Evolutionary conservation across 768 basidiomycete genomes (phyloP), one percentile per base, ranked within the genome.

Genomic region (Coprinopsis cinerea): DNA sequence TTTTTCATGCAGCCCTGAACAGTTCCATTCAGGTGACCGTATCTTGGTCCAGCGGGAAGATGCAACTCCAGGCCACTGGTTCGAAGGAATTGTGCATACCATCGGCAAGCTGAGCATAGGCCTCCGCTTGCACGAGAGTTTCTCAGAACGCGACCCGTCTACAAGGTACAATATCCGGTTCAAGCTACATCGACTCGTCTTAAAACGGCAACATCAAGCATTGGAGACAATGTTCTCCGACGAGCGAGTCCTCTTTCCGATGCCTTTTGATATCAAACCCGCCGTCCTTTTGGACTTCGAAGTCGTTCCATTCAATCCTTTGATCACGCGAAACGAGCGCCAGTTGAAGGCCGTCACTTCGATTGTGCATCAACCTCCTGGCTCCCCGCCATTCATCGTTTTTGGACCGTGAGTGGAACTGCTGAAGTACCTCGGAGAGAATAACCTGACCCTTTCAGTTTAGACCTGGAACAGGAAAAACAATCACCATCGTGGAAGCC

Each of bases 391-490:
- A 0, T 83, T 84, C 54, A 62, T 81, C 13, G 66, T 84, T 14
- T 83, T 80, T 59, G 82, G 82, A 17, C 82, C 82, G 78, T 81
- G 59, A 61, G 82, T 65, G 1, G 1, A 23, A n/a, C 13, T 15
- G 25, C 9, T n/a, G n/a, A 13, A 27, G 24, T 52, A 14, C 9
- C n/a, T 13, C 23, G 24, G 25, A 44, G 42, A 20, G 9, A 9
- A 25, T 42, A 18, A 2, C n/a, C 34, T 34, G 4, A 43, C 34
- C 20, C 26, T 54, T 20, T 44, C 2, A 5, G 2, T 5, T 10
- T 41, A 81, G 80, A 10, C 80, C 80, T 3, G 80, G 81, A 5
- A 85, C 83, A 0, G 83, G 83, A 1, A 85, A 85, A 62, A 85
- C 83, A 0, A 73, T 83, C 17, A 83, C 80, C 0, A 67, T 79